Evolutionary conservation across 805 yeast genomes (phyloP), one percentile per base, ranked within the genome.

Genomic region (Kuraishia capsulata): DNA sequence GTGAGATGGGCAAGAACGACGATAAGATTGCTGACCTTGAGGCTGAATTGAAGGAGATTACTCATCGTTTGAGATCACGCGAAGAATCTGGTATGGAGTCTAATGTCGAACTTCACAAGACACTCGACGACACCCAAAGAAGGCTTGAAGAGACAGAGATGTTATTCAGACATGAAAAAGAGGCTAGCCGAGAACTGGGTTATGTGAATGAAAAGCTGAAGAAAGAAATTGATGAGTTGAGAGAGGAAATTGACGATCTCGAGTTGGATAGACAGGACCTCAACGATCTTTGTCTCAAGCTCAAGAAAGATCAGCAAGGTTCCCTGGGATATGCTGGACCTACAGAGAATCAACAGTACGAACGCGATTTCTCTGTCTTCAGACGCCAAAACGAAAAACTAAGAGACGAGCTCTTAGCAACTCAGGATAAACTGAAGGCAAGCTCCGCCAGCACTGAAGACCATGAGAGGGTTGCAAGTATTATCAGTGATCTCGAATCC

Each of bases 121-220:
- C 8, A 8, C 8, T 23, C 10, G 26, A 23, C 26, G 11, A 11
- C 8, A 8, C 11, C 11, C 26, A 23, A 11, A 8, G 11, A 11
- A 11, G 11, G 11, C 26, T 23, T 11, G 8, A 8, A 11, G 26
- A 23, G 11, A n/a, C n/a, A n/a, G n/a, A n/a, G n/a, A n/a, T n/a
- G n/a, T n/a, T n/a, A n/a, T n/a, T 42, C 23, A 39, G 46, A 18
- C 43, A 43, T 18, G 64, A 61, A 39, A 46, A 49, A 10, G 54
- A 50, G 30, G 43, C 45, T 14, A 44, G 53, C 5, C 46, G 51
- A 30, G 43, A 45, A 20, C 46, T 69, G 17, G 54, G 61, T 36
- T 54, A 59, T 13, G 74, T 70, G 30, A 70, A 70, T 41, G 57
- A 64, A 43, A 64, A 67, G 40, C 51, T 70, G 41, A 61, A 64